These are phyloP conservation scores for Malassezia sympodialis DNA, from an alignment of 1,284 basidiomycete species.

Conservation along the genomic window DNA sequence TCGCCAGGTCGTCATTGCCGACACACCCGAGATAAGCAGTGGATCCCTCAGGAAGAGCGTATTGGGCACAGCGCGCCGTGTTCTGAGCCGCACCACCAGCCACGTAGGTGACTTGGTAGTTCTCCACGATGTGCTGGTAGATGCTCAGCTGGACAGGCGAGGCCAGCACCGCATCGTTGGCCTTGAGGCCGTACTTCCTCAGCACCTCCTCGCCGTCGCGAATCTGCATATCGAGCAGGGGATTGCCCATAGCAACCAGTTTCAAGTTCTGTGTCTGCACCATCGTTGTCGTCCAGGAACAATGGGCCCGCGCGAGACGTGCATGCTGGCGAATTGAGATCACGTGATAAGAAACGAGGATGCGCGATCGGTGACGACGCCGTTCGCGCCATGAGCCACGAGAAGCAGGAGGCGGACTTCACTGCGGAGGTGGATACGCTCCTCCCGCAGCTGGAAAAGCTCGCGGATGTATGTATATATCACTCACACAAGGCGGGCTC, in stretches of 20 bases:
- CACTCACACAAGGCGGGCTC: background rate
- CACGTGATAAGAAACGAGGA: constrained; percentile 8
- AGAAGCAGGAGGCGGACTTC: constrained; percentile 56
- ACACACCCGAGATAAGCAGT: constrained; percentile 93
- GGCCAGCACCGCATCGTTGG: constrained; percentile 94
- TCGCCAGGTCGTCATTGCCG: constrained; percentile 78
- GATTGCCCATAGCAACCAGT: constrained; percentile 46
- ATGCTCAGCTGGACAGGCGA: constrained; percentile 66
- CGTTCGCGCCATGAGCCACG: constrained; percentile 13
- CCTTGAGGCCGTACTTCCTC: constrained; percentile 79
- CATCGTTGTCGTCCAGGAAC: constrained; percentile 6
- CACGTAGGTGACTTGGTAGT: constrained; percentile 75
- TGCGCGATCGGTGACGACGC: constrained; percentile 5
- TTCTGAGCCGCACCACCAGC: constrained; percentile 97
- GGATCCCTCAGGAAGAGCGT: constrained; percentile 58
- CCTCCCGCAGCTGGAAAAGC: constrained; percentile 50
- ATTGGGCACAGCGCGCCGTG: constrained; percentile 86
- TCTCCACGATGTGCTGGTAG: constrained; percentile 75
- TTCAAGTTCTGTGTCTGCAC: constrained; percentile 27
- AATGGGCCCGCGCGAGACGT: background rate
- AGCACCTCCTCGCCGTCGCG: constrained; percentile 68
- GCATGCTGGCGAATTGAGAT: background rate
- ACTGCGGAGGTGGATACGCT: constrained; percentile 52
- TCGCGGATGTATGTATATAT: constrained; percentile 49
- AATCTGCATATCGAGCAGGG: constrained; percentile 50